These are phyloP conservation scores for Lactarius quietus DNA, from an alignment of 768 basidiomycete species.

Conservation along the genomic window DNA sequence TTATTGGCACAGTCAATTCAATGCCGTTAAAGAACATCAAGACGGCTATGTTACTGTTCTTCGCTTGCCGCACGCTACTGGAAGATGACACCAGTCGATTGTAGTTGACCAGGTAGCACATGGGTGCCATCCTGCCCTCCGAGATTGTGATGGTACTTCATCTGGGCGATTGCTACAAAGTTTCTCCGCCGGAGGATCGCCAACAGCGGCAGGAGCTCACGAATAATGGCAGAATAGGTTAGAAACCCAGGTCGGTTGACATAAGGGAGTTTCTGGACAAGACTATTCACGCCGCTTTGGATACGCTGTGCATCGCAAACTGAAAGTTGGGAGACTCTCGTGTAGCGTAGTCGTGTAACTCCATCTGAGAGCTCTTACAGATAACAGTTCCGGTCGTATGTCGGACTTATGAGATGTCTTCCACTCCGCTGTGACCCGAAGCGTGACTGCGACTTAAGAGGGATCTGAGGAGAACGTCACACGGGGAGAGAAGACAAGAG, in stretches of 20 bases:
- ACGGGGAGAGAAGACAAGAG: too few relatives aligned
- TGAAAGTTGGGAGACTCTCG: too few relatives aligned
- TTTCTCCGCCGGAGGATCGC: too few relatives aligned
- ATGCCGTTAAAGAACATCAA: not conserved
- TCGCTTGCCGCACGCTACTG: too few relatives aligned
- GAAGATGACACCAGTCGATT: not conserved
- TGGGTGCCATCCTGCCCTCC: not conserved
- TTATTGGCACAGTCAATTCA: not conserved
- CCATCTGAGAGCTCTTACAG: too few relatives aligned
- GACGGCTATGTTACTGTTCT: not conserved
- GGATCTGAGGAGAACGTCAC: too few relatives aligned
- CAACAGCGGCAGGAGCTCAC: not conserved
- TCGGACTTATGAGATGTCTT: too few relatives aligned
- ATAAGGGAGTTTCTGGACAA: not conserved
- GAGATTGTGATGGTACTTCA: not conserved
- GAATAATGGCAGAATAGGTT: not conserved
- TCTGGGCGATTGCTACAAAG: too few relatives aligned
- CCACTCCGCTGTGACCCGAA: too few relatives aligned
- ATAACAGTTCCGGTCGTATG: too few relatives aligned
- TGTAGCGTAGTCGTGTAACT: too few relatives aligned
- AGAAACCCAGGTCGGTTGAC: constrained; percentile 1
- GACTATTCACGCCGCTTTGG: not conserved
- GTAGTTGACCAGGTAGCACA: not conserved
- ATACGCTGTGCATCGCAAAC: not conserved
- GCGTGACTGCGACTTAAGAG: too few relatives aligned